These are phyloP conservation scores for Abrus pulchellus DNA, from an alignment of 306 rosid species.

Conservation along the genomic window DNA sequence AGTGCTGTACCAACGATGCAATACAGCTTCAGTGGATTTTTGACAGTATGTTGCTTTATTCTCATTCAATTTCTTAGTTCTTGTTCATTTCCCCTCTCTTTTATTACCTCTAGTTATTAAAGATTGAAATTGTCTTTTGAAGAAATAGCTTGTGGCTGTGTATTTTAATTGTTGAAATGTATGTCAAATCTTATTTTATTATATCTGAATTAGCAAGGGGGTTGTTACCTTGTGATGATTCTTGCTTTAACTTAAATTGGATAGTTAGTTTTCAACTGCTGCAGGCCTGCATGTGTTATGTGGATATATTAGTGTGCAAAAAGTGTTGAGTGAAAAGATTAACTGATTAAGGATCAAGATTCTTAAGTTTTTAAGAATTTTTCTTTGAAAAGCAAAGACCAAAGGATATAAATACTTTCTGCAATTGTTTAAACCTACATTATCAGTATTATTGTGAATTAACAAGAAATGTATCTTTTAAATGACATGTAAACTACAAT, in stretches of 20 bases:
- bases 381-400: too few relatives aligned
- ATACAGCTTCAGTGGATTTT: conserved; percentile 94
- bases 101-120: conserved; percentile 16
- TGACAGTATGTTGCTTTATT: conserved; percentile 73
- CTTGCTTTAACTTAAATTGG: background rate
- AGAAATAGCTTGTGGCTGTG: conserved; percentile 23
- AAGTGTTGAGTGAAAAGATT: too few relatives aligned
- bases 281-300: too few relatives aligned
- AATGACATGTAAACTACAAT: too few relatives aligned
- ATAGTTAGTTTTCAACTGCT: too few relatives aligned
- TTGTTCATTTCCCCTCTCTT: background rate
- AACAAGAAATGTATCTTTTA: too few relatives aligned
- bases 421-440: too few relatives aligned
- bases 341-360: too few relatives aligned
- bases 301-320: too few relatives aligned
- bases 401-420: too few relatives aligned
- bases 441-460: too few relatives aligned
- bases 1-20: conserved; percentile 87
- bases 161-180: conserved; percentile 22
- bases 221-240: conserved; percentile 32
- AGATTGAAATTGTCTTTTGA: conserved; percentile 16
- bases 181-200: conserved; percentile 21
- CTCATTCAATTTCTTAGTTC: conserved; percentile 40
- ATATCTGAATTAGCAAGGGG: conserved; percentile 4
- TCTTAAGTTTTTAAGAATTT: too few relatives aligned